phyloP scores from a whole-genome alignment of 495 filamentous ascomycete species.

The Aspergillus saccharolyticus region DNA sequence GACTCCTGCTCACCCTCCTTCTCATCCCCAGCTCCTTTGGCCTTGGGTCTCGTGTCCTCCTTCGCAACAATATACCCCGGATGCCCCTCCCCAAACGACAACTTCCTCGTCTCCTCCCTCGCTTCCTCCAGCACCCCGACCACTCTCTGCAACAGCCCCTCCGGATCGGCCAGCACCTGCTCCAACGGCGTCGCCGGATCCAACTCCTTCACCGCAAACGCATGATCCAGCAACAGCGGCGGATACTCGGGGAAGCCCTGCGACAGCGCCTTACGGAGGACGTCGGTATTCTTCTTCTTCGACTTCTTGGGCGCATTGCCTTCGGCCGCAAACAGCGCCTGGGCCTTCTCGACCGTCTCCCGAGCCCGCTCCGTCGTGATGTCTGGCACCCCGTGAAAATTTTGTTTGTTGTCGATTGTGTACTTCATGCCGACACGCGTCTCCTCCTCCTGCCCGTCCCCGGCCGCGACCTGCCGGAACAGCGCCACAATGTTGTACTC shows the following conservation, averaged over 20 bases:
- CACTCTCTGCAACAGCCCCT: constrained; percentile 54
- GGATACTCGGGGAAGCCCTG: constrained; percentile 81
- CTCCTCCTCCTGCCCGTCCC: constrained; percentile 72
- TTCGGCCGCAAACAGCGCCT: constrained; percentile 49
- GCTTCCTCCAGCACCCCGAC: constrained; percentile 64
- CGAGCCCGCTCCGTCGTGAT: constrained; percentile 68
- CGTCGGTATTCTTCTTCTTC: constrained; percentile 67
- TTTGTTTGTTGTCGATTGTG: constrained; percentile 75
- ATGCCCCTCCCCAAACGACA: constrained; percentile 29
- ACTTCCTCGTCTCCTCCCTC: constrained; percentile 40
- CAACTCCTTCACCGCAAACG: constrained; percentile 61
- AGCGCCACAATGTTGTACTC: constrained; percentile 74
- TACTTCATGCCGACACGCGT: constrained; percentile 70
- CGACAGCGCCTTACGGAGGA: constrained; percentile 71
- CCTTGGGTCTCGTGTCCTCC: constrained; percentile 31
- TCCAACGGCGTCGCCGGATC: constrained; percentile 60
- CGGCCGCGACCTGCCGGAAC: constrained; percentile 68
- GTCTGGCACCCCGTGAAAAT: constrained; percentile 66
- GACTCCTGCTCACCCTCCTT: constrained; percentile 29
- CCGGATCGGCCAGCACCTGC: constrained; percentile 61
- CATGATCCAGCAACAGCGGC: constrained; percentile 81
- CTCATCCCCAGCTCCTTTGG: constrained; percentile 15
- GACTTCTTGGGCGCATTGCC: constrained; percentile 61
- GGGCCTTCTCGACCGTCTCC: constrained; percentile 61
- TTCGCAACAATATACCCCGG: constrained; percentile 88